A percentile compares a stretch with the other conserved stretches of the same genome.
Conservation (phyloP, 2,329 filamentous ascomycete genomes). For the Colletotrichum chrysophilum region DNA sequence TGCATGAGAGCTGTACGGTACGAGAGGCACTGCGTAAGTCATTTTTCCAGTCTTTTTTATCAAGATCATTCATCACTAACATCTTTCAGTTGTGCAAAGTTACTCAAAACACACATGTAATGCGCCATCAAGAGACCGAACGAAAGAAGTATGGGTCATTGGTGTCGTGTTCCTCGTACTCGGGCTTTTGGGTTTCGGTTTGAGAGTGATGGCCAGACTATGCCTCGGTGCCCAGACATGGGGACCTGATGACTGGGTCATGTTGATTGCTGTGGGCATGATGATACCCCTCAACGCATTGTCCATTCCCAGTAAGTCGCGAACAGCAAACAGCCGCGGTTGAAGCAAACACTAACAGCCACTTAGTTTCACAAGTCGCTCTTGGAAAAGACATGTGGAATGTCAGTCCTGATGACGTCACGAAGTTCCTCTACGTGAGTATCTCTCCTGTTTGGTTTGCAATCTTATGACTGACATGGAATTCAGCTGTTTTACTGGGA, state of each 20-base stretch:
- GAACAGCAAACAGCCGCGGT: not conserved
- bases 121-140: constrained; percentile 29
- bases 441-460: not conserved
- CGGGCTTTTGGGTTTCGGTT: constrained; percentile 32
- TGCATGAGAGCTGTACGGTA: constrained; percentile 21
- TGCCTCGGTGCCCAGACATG: constrained; percentile 29
- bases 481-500: constrained; percentile 30
- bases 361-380: constrained; percentile 29
- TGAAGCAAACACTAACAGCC: constrained; percentile 15
- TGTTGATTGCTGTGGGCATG: constrained; percentile 31
- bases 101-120: constrained; percentile 31
- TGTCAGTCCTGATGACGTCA: constrained; percentile 29
- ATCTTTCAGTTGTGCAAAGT: not conserved
- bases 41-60: no score
- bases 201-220: constrained; percentile 33
- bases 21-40: constrained; percentile 18
- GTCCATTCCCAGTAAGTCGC: not conserved
- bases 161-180: constrained; percentile 30
- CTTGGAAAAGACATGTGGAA: constrained; percentile 45
- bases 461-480: not conserved
- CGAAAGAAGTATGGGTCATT: constrained; percentile 27
- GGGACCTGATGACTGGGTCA: constrained; percentile 46
- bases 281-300: constrained; percentile 13
- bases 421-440: constrained; percentile 33
- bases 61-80: not conserved